A percentile compares a stretch with the other conserved stretches of the same genome.
Evolutionary conservation across 306 rosid species (phyloP).

Genomic region (Spatholobus suberectus): DNA sequence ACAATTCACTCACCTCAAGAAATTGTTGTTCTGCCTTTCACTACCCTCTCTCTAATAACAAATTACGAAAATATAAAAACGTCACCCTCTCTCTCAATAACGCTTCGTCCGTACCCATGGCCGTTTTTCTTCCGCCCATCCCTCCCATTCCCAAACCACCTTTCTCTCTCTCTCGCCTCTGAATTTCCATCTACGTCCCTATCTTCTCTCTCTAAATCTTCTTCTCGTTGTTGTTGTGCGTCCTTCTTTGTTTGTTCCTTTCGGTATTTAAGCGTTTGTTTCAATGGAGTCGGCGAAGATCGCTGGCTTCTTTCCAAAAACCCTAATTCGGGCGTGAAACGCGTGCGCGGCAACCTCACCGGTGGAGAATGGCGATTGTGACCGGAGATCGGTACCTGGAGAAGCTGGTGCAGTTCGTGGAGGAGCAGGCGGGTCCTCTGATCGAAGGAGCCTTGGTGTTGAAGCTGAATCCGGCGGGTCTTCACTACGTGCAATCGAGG

Average conservation of each 20-base stretch:
- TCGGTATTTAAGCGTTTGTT: conserved; percentile 22
- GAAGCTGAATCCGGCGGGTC: conserved; percentile 91
- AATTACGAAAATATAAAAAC: neutral
- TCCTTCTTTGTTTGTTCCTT: neutral
- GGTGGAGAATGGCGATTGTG: conserved; percentile 71
- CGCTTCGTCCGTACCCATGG: conserved; percentile 49
- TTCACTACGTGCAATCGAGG: conserved; percentile 90
- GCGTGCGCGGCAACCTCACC: too few species aligned
- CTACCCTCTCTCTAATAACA: neutral
- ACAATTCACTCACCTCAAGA: neutral
- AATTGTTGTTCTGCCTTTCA: neutral
- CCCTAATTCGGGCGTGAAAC: conserved; percentile 47
- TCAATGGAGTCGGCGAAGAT: conserved; percentile 34
- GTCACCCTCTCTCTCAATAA: neutral
- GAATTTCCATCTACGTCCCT: neutral
- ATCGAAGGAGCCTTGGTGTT: conserved; percentile 80
- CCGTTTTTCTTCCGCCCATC: conserved; percentile 52
- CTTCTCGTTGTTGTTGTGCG: neutral
- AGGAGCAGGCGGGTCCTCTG: conserved; percentile 69
- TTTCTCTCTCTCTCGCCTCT: conserved; percentile 19
- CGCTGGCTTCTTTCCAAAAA: conserved; percentile 28
- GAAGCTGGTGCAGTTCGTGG: conserved; percentile 85
- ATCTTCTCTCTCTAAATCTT: neutral
- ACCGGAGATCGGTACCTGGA: conserved; percentile 98
- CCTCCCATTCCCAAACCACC: conserved; percentile 54